Base-by-base conservation (phyloP, 2,329 filamentous ascomycete genomes). In the Neocucurbitaria cava region DNA sequence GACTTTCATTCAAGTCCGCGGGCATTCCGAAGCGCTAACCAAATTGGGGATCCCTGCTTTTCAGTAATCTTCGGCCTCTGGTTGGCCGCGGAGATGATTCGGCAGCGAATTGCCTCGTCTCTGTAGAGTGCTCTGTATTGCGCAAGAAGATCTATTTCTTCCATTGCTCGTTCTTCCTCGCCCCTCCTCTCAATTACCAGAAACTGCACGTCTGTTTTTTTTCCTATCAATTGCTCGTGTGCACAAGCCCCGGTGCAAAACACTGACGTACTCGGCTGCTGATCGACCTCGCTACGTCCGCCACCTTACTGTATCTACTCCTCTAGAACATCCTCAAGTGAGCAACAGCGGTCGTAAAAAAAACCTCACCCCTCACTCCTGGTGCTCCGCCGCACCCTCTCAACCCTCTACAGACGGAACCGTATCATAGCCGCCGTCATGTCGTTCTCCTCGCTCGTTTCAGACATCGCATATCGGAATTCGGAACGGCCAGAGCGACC, bases 361-460 rank as follows among this genome's bases (percentile, higher is more conserved):
- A 18, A 10, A 20, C 5, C 40, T 43, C 13, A 31, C 48, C 39
- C 26, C 45, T 31, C 39, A 35, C 42, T 39, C 17, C 18, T 40
- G 7, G 7, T 26, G 26, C 39, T 15, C 17, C 18, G 23, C 28
- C 43, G 35, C 9, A n/a, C 7, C 11, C 10, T 39, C 30, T 11
- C 30, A 13, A 24, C n/a, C 48, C 17, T 57, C 49, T 43, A 23
- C 35, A 28, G 33, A 26, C 23, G 38, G 30, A 11, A 35, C 10
- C 30, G n/a, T 30, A 38, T 24, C 26, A 23, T 28, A 17, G 21
- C 3, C 33, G 24, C 47, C 58, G 58, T 54, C 62, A 82, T 82
- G 80, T 83, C 80, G 10, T 82, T 82, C 74, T 82, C 80, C 35
- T 80, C 77, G 41, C 78, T 83, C 56, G 80, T 83, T 64, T 81